These are phyloP conservation scores for Tetrapisispora fleetii DNA, from an alignment of 805 yeast genomes.

Conservation along the genomic window DNA sequence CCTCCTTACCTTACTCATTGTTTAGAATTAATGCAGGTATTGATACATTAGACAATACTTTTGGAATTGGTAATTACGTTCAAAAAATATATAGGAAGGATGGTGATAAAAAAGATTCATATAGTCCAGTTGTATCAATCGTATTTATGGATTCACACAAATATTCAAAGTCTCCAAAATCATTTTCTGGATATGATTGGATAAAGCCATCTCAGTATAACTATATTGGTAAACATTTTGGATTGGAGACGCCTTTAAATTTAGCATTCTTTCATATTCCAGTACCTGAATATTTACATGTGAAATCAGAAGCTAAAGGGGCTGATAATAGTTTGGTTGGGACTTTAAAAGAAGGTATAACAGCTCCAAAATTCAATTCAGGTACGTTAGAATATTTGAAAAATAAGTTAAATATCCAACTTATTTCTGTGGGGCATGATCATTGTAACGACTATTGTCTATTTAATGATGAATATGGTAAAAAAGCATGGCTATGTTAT, in stretches of 20 bases:
- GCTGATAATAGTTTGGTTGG: conserved; percentile 44
- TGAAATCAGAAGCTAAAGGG: conserved; percentile 18
- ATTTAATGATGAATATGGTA: conserved; percentile 35
- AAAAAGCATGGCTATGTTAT: conserved; percentile 72
- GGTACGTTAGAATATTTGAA: conserved; percentile 52
- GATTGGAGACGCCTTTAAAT: conserved; percentile 15
- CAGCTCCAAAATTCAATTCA: conserved; percentile 66
- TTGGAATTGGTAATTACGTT: conserved; percentile 79
- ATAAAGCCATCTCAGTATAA: conserved; percentile 59
- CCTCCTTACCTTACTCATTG: conserved; percentile 57
- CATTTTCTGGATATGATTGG: conserved; percentile 78
- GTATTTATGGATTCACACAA: conserved; percentile 82
- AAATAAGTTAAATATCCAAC: conserved; percentile 54
- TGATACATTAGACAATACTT: conserved; percentile 34
- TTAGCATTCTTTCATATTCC: conserved; percentile 97
- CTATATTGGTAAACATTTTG: conserved; percentile 36
- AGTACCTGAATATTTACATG: conserved; percentile 65
- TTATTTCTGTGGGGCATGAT: conserved; percentile 84
- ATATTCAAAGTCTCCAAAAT: conserved; percentile 56
- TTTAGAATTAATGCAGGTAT: conserved; percentile 49
- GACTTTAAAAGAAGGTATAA: conserved; percentile 54
- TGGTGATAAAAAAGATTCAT: conserved; percentile 3
- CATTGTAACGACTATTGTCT: conserved; percentile 91
- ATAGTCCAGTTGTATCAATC: conserved; percentile 43
- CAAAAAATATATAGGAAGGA: conserved; percentile 38